These are phyloP conservation scores for Epichloe hybrida DNA, from an alignment of 2,329 filamentous ascomycete species.

Conservation along the genomic window DNA sequence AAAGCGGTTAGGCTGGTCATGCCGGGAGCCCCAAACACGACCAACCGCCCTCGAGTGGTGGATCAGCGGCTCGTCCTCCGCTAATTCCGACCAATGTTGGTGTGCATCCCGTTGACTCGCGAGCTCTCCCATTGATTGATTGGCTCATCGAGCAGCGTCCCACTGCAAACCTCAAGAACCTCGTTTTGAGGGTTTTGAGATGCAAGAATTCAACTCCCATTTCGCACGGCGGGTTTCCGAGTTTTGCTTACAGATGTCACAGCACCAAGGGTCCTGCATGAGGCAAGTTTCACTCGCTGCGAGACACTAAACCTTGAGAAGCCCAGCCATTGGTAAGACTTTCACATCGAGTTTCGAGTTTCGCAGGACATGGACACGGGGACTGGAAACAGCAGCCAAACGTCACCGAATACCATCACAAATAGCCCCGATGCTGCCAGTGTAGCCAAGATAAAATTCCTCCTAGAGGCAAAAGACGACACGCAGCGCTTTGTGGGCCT, in stretches of 20 bases:
- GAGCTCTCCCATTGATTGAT: not conserved
- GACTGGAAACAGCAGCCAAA: not conserved
- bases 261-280: too few species aligned
- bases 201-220: too few species aligned
- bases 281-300: too few species aligned
- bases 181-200: too few species aligned
- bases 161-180: not conserved
- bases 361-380: not conserved
- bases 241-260: too few species aligned
- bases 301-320: too few species aligned
- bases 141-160: not conserved
- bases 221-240: too few species aligned
- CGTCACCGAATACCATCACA: not conserved
- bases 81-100: too few species aligned
- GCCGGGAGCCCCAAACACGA: too few species aligned
- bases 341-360: not conserved
- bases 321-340: not conserved
- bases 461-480: constrained; percentile 48
- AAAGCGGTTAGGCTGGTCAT: constrained; percentile 8
- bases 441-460: constrained; percentile 35
- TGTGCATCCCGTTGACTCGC: not conserved
- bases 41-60: too few species aligned
- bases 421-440: constrained; percentile 9
- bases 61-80: too few species aligned
- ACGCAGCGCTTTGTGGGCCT: constrained; percentile 56